Evolutionary conservation across 352 stramenopile genomes (phyloP).

Genomic region (Phytophthora vignae): DNA sequence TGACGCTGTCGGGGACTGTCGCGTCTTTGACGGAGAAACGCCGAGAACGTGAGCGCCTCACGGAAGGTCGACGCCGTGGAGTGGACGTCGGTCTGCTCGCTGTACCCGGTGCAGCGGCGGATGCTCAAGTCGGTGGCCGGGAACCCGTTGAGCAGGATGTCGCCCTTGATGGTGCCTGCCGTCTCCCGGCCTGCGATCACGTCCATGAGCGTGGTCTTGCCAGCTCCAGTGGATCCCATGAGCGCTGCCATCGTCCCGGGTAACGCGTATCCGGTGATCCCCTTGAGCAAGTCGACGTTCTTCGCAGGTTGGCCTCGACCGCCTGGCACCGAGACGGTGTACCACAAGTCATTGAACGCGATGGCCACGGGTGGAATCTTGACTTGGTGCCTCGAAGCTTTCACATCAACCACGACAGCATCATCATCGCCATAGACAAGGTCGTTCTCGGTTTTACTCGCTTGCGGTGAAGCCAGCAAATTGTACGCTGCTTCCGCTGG

Average conservation of each 20-base stretch:
- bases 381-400: background rate
- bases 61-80: background rate
- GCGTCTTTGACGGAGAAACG: conserved; percentile 2
- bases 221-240: conserved; percentile 4
- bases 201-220: conserved; percentile 10
- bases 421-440: background rate
- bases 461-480: conserved; percentile 1
- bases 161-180: background rate
- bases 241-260: conserved; percentile 5
- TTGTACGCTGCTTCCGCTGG: conserved; percentile 1
- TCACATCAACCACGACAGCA: background rate
- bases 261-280: background rate
- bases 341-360: conserved; percentile 11
- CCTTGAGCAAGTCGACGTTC: conserved; percentile 3
- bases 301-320: background rate
- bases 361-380: background rate
- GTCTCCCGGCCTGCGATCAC: conserved; percentile 5
- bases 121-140: conserved; percentile 7
- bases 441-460: background rate
- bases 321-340: background rate
- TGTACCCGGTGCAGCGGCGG: conserved; percentile 4
- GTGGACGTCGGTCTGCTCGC: conserved; percentile 6
- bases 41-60: conserved; percentile 5
- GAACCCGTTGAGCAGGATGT: conserved; percentile 7
- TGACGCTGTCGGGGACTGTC: background rate